These are phyloP conservation scores for Vicia sativa DNA, from an alignment of 306 rosid species.

Conservation along the genomic window DNA sequence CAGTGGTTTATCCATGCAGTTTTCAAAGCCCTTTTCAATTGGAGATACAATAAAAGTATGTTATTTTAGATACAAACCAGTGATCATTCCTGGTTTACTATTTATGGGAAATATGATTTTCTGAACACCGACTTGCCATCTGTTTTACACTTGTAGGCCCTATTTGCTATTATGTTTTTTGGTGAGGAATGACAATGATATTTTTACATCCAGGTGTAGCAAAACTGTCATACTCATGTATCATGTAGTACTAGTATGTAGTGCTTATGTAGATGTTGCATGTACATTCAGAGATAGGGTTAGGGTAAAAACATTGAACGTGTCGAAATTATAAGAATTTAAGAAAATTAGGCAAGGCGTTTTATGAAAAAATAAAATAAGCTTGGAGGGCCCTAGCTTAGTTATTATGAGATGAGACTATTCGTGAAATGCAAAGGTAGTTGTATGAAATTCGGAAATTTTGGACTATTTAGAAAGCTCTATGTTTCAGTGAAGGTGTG, in stretches of 20 bases:
- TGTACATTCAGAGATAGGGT: constrained; percentile 13
- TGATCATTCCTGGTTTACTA: constrained; percentile 8
- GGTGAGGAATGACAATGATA: constrained; percentile 13
- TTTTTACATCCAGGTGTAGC: neutral
- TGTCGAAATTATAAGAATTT: neutral
- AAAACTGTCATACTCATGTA: constrained; percentile 1
- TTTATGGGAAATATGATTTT: constrained; percentile 22
- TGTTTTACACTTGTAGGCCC: constrained; percentile 19
- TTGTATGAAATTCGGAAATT: constrained; percentile 22
- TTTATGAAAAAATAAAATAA: constrained; percentile 11
- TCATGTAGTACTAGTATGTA: neutral
- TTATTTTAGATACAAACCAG: constrained; percentile 30
- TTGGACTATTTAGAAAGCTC: neutral
- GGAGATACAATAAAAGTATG: constrained; percentile 96
- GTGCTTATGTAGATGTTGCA: constrained; percentile 16
- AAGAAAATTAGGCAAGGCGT: neutral
- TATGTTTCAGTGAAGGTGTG: constrained; percentile 10
- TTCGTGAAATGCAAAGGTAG: neutral
- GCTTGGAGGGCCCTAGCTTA: neutral
- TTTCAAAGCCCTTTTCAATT: constrained; percentile 85
- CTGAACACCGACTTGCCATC: constrained; percentile 8
- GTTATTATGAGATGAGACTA: constrained; percentile 1
- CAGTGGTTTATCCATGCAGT: constrained; percentile 88
- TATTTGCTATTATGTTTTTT: constrained; percentile 6
- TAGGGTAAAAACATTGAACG: constrained; percentile 18